These are phyloP conservation scores for Tolypocladium amazonense DNA, from an alignment of 2,329 filamentous ascomycete species.

Conservation along the genomic window DNA sequence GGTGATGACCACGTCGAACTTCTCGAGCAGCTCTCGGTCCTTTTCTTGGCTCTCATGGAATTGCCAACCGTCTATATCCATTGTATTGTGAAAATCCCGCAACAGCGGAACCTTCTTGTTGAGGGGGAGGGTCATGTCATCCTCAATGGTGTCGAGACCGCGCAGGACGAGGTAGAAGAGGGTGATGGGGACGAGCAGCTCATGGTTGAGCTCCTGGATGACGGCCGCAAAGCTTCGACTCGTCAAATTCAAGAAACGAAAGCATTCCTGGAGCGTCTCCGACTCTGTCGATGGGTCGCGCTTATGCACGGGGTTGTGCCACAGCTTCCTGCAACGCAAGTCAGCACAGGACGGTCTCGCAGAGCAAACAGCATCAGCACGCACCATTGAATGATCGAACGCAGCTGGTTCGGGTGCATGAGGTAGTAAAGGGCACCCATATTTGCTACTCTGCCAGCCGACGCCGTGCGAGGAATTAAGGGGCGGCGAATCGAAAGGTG, in stretches of 20 bases:
- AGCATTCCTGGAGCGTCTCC: conserved; percentile 68
- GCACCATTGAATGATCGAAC: conserved; percentile 83
- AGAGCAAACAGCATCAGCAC: conserved; percentile 7
- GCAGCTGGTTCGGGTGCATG: conserved; percentile 66
- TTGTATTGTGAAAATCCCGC: conserved; percentile 66
- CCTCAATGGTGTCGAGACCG: conserved; percentile 94
- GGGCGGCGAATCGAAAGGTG: not conserved
- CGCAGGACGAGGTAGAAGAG: conserved; percentile 91
- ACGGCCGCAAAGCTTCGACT: conserved; percentile 89
- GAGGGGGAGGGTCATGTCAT: conserved; percentile 87
- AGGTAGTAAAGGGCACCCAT: conserved; percentile 62
- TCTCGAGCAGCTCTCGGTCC: conserved; percentile 80
- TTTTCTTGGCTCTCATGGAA: conserved; percentile 88
- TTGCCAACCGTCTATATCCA: conserved; percentile 82
- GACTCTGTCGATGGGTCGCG: conserved; percentile 70
- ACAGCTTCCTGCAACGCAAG: conserved; percentile 63
- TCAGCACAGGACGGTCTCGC: conserved; percentile 6
- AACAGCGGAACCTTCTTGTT: conserved; percentile 78
- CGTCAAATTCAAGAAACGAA: conserved; percentile 74
- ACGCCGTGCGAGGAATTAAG: not conserved
- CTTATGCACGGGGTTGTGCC: conserved; percentile 88
- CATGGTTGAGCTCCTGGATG: conserved; percentile 90
- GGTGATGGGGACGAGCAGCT: conserved; percentile 78
- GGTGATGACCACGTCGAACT: conserved; percentile 77
- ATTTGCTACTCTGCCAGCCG: conserved; percentile 15